These are phyloP conservation scores for Diaporthe velutina DNA, from an alignment of 2,329 filamentous ascomycete genomes.

Conservation along the genomic window DNA sequence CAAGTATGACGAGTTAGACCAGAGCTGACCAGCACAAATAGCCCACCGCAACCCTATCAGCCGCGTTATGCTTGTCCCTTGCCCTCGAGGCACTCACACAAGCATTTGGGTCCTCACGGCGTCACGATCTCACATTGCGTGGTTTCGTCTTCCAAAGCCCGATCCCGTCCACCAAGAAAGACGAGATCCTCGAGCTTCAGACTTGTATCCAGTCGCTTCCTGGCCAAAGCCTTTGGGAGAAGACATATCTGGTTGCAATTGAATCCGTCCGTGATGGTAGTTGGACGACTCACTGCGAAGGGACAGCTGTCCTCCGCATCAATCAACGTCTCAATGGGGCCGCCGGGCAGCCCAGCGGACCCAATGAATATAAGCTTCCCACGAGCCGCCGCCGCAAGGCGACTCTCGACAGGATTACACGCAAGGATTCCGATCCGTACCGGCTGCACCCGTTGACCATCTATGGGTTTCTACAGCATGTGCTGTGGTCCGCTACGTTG, in stretches of 20 bases:
- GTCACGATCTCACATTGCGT: neutral
- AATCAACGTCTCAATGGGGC: neutral
- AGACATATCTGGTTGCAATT: neutral
- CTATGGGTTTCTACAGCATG: neutral
- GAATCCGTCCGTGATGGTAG: neutral
- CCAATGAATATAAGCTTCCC: no score
- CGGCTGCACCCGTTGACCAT: neutral
- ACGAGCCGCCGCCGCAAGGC: neutral
- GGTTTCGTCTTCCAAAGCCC: neutral
- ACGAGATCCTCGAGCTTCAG: neutral
- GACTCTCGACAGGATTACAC: neutral
- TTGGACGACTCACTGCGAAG: neutral
- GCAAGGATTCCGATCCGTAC: neutral
- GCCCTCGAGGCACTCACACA: neutral
- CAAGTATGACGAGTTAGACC: neutral
- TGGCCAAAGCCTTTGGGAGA: neutral
- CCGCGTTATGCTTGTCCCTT: neutral
- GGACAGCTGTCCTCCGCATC: neutral
- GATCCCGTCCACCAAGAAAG: neutral
- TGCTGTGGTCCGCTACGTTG: neutral
- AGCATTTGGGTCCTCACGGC: neutral
- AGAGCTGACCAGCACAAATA: neutral
- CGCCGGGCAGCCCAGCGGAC: accelerated
- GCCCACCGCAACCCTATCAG: neutral
- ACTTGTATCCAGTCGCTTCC: neutral